Conservation (phyloP, 2,329 filamentous ascomycete species). For the Penicillium griseofulvum region DNA sequence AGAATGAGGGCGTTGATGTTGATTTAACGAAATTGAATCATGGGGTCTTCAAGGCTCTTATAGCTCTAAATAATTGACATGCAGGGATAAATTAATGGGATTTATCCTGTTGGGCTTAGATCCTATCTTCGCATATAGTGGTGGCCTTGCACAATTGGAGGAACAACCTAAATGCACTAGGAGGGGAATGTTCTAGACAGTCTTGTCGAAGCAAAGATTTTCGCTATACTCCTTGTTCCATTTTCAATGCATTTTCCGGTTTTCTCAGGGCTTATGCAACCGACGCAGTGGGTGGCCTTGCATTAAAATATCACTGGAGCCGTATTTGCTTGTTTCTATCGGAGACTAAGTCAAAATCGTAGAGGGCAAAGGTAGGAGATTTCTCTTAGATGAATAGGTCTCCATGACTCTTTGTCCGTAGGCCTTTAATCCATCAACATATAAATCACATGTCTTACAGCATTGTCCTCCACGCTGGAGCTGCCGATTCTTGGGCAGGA, state of each 20-base stretch:
- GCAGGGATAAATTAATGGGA: conserved; percentile 2
- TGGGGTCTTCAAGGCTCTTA: no score
- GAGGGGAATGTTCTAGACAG: background rate
- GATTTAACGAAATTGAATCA: no score
- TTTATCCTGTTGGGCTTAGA: background rate
- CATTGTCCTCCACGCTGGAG: background rate
- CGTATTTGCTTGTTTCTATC: background rate
- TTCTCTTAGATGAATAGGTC: background rate
- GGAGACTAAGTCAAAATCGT: background rate
- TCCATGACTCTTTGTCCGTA: background rate
- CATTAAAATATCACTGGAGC: background rate
- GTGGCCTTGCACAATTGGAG: background rate
- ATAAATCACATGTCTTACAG: background rate
- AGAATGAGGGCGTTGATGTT: no score
- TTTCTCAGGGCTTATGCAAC: background rate
- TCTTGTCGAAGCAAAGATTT: background rate
- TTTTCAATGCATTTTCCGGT: background rate
- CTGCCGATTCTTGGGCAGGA: background rate
- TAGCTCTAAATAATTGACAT: no score
- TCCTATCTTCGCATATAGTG: background rate
- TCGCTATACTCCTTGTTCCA: background rate
- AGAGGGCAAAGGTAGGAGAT: background rate
- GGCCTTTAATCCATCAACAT: background rate
- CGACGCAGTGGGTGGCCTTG: background rate
- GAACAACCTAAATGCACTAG: background rate